Conservation (phyloP, 192 early-diverging fungal genomes). For the Tieghemiomyces parasiticus region DNA sequence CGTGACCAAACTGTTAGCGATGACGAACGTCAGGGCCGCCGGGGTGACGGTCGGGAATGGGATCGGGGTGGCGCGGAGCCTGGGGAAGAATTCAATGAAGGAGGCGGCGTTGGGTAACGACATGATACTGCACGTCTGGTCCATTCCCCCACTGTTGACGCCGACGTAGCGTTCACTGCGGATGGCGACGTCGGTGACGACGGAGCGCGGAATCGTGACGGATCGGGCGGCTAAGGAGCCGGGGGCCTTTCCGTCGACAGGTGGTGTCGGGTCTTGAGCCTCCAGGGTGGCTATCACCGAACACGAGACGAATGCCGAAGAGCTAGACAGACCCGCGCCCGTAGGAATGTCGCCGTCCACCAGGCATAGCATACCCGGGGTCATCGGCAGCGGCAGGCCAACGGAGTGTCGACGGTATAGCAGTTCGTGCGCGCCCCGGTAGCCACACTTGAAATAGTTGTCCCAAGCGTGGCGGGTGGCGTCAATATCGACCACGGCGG, state of each 20-base stretch:
- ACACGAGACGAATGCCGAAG: slow-evolving; percentile 69
- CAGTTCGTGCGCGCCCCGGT: slow-evolving; percentile 20
- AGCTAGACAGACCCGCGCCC: slow-evolving; percentile 75
- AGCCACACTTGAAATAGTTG: slow-evolving; percentile 89
- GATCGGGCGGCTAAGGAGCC: not conserved
- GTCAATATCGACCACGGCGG: slow-evolving; percentile 61
- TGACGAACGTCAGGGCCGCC: slow-evolving; percentile 59
- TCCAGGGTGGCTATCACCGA: slow-evolving; percentile 48
- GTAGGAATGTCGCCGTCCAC: slow-evolving; percentile 68
- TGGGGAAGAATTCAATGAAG: slow-evolving; percentile 70
- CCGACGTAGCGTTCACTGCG: slow-evolving; percentile 66
- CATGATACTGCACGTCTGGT: slow-evolving; percentile 81
- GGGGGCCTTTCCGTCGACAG: not conserved
- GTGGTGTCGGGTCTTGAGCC: slow-evolving; percentile 21
- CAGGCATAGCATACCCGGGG: slow-evolving; percentile 48
- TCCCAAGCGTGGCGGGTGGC: slow-evolving; percentile 57
- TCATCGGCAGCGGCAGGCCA: too few relatives aligned
- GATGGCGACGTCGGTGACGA: slow-evolving; percentile 50
- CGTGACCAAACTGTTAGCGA: slow-evolving; percentile 76
- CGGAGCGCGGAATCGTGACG: not conserved
- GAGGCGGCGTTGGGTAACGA: slow-evolving; percentile 46
- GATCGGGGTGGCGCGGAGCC: slow-evolving; percentile 40
- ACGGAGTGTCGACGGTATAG: too few relatives aligned
- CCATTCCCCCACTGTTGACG: slow-evolving; percentile 70
- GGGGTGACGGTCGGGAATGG: slow-evolving; percentile 38